These are phyloP conservation scores for Hypoxylon sp. DNA, from an alignment of 2,329 filamentous ascomycete genomes.

Conservation along the genomic window DNA sequence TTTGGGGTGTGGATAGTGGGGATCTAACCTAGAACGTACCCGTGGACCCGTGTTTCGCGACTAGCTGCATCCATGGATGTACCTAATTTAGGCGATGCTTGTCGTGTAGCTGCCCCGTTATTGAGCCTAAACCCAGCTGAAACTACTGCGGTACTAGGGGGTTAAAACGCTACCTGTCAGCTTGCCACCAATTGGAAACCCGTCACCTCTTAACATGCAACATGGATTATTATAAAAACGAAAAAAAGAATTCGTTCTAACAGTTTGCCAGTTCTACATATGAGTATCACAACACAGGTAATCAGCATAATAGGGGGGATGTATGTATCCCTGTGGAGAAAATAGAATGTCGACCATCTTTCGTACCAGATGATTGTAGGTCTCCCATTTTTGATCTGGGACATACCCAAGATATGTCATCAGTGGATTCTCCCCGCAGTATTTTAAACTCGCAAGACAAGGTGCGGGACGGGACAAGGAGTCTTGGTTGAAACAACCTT, in stretches of 20 bases:
- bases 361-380: slow-evolving; percentile 10
- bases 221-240: too few relatives aligned
- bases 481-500: slow-evolving; percentile 15
- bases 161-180: too few relatives aligned
- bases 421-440: slow-evolving; percentile 7
- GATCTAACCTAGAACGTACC: too few relatives aligned
- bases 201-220: too few relatives aligned
- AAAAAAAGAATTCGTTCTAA: too few relatives aligned
- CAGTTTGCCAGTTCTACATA: too few relatives aligned
- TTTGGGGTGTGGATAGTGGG: not conserved
- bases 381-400: too few relatives aligned
- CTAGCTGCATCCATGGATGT: slow-evolving; percentile 19
- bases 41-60: slow-evolving; percentile 5
- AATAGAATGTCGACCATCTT: slow-evolving; percentile 8
- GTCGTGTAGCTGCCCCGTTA: slow-evolving; percentile 13
- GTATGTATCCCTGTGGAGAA: too few relatives aligned
- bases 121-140: slow-evolving; percentile 32
- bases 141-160: slow-evolving; percentile 16
- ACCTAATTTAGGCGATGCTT: slow-evolving; percentile 32
- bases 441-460: not conserved
- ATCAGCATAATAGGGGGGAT: too few relatives aligned
- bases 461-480: not conserved
- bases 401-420: slow-evolving; percentile 20
- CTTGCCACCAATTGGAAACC: too few relatives aligned
- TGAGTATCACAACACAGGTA: too few relatives aligned